Base-by-base conservation (phyloP, 257 asterid species). In the Solanum medicagineum region DNA sequence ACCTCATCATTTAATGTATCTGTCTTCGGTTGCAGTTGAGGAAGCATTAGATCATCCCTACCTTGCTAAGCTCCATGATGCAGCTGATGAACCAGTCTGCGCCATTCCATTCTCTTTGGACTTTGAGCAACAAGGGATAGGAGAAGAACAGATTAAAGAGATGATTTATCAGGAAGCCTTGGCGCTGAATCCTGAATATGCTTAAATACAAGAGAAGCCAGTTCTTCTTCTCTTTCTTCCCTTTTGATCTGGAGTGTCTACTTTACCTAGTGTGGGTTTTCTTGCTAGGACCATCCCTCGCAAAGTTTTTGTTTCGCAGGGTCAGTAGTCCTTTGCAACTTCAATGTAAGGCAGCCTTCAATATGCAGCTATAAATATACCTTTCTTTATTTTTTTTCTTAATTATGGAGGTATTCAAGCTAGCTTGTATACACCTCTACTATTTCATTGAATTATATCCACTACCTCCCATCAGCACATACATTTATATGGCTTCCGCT, bases 71-170 rank as follows among this genome's bases (percentile, higher is more conserved):
- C 86, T 97, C 62, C 99, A 97, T 16, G 98, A 97, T 83, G 81
- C 79, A 47, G 91, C 97, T 2, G 99, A 97, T 57, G 99, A 97
- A 83, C 98, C 98, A 0, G 85, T 90, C 6, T 97, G 99, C 91
- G 63, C 88, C 1, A 70, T 85, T 66, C 89, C 97, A 17, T 97
- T 97, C 86, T 88, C 94, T 7, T 94, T 92, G 32, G 98, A 95
- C 85, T 92, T 95, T 82, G 99, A 97, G 93, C 88, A 90, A 55
- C 96, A 92, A 86, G 89, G 86, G 81, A 86, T 92, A 65, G 89
- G 93, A 17, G 98, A 94, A 84, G 99, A 97, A 86, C 95, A 97
- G 93, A 95, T 97, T 69, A 97, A 97, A 86, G 98, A 97, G 57
- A 89, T 94, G 99, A 94, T 97, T 51, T 95, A 94, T 91, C 88